Evolutionary conservation across 306 rosid species (phyloP), one percentile per base, ranked within the genome.

Genomic region (Rosa chinensis): DNA sequence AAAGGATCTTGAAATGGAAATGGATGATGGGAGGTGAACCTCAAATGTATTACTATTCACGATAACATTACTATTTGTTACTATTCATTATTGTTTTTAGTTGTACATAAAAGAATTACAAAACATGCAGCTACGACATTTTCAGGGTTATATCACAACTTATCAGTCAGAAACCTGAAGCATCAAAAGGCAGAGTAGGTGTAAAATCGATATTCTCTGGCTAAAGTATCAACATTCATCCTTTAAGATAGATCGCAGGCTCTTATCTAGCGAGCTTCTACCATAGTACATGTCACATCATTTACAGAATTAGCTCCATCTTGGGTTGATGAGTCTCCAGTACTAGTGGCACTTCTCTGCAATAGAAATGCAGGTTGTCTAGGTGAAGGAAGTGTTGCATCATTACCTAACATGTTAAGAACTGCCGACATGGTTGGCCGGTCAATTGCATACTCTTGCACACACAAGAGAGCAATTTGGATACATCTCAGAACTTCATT

Each of bases 391-490:
- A 78, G 52, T 66, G 42, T 53, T 45, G 80, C 56, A 52, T 87
- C 87, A 72, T 85, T 85, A 10, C 74, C 45, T 3, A 85, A 52
- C 88, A 84, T 87, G 82, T 25, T 67, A 18, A 82, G 75, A 70
- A 82, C 81, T 23, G 53, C 85, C 7, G 45, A 39, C 90, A 87
- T 84, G 47, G 81, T 74, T 32, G 88, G 90, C 44, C 88, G 75
- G 53, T 74, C 48, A 1, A 55, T 18, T 3, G 81, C 76, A 5
- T 55, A 28, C 25, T 78, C 81, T 69, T 69, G 75, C 37, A 78
- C 59, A 3, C 81, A 78, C 42, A 78, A 55, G 16, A 78, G 81
- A 1, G 75, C 75, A 0, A 78, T 69, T 5, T 71, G 75, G 35
- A 71, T 16, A 37, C 75, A 71, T 71, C 75, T 71, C n/a, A 71